Base-by-base conservation (phyloP, 1,139 yeast genomes). In the Debaryomyces robertsiae region DNA sequence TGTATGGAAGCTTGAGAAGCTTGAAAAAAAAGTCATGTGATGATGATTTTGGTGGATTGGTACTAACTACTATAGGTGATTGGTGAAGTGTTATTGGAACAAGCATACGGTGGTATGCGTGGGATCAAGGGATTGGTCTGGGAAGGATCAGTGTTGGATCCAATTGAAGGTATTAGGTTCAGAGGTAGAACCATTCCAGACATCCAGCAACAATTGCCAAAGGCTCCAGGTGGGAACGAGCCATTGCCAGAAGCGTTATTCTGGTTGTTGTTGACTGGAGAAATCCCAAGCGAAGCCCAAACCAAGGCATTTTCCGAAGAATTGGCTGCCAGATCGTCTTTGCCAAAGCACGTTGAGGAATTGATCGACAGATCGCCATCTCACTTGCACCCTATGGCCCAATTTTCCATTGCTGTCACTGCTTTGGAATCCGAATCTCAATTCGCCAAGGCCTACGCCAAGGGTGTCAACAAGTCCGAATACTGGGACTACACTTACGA, bases 61-160 rank as follows among this genome's bases (percentile, higher is more conserved):
- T 48, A 50, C 51, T 51, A 50, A 50, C 53, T 38, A 23, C 18
- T 23, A 22, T 44, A 69, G 76, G 77, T 79, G 47, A 89, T 94
- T 59, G 98, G 96, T 57, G 96, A 93, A 74, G 95, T 91, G 54
- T 76, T 83, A 52, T 79, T 93, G 54, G 96, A 89, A 72, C 98
- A 93, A 76, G 96, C 96, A 41, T 93, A 93, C 74, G 98, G 98
- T 79, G 98, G 98, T 81, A 89, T 88, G 96, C 84, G 97, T 75
- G 97, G 97, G 69, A 87, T 91, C 75, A 88, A 88, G 74, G 96
- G 96, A 61, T 79, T 93, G 58, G 97, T 93, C 47, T 93, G 98
- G 98, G 98, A 93, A 79, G 98, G 98, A 60, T 91, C 98, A 44
- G 98, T 93, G 43, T 79, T 93, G 67, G 98, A 93, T 73, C 95